phyloP scores from a whole-genome alignment of 768 basidiomycete species.

The Sistotremastrum niveocremeum region DNA sequence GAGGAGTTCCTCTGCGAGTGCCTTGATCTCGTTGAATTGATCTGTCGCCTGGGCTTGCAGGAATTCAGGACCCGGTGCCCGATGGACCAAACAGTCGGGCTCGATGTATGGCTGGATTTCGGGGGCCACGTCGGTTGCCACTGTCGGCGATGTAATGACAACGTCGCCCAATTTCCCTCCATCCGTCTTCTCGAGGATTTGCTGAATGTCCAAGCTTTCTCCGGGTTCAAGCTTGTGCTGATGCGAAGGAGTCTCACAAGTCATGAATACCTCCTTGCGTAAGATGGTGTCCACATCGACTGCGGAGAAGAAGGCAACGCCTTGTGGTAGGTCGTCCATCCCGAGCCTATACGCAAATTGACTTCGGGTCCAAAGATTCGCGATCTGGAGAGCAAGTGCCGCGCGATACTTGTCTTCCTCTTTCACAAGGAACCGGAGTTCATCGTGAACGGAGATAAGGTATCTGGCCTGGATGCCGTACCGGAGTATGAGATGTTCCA shows the following conservation, averaged over 20 bases:
- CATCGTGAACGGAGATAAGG: constrained; percentile 94
- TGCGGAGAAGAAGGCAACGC: constrained; percentile 93
- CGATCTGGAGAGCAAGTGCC: constrained; percentile 84
- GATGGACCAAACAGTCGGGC: constrained; percentile 52
- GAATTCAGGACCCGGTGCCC: constrained; percentile 50
- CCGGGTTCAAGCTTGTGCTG: constrained; percentile 71
- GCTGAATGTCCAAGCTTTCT: constrained; percentile 65
- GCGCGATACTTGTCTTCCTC: constrained; percentile 86
- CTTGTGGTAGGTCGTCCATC: constrained; percentile 91
- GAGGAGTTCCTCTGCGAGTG: constrained; percentile 33
- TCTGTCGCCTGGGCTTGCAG: constrained; percentile 65
- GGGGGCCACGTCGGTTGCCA: constrained; percentile 16
- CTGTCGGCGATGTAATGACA: constrained; percentile 29
- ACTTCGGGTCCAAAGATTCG: constrained; percentile 89
- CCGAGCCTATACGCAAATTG: constrained; percentile 87
- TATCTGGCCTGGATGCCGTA: constrained; percentile 86
- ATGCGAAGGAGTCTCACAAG: constrained; percentile 90
- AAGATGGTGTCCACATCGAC: constrained; percentile 87
- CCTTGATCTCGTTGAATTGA: constrained; percentile 58
- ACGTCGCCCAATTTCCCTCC: constrained; percentile 44
- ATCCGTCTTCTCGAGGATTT: constrained; percentile 52
- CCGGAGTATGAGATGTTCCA: constrained; percentile 72
- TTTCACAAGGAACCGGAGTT: constrained; percentile 83
- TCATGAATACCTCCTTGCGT: constrained; percentile 93
- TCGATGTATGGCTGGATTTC: constrained; percentile 33